These are phyloP conservation scores for Neonectria sp. DNA, from an alignment of 2,329 filamentous ascomycete genomes.

Conservation along the genomic window DNA sequence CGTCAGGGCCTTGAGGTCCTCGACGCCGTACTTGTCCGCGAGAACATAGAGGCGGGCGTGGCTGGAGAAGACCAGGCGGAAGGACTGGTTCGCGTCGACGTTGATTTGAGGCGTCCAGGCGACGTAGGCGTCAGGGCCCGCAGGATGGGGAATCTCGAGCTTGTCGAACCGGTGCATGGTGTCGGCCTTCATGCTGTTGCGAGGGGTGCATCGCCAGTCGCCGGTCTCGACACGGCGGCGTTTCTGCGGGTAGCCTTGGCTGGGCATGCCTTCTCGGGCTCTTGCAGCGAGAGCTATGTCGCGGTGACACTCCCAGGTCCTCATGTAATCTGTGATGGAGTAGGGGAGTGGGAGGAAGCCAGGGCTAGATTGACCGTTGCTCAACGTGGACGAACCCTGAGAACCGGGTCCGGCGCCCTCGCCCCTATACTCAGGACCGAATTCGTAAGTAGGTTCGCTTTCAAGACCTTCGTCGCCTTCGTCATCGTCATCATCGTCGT, in stretches of 20 bases:
- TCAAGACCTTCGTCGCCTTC: slow-evolving; percentile 1
- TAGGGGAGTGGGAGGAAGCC: slow-evolving; percentile 17
- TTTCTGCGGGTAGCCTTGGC: slow-evolving; percentile 8
- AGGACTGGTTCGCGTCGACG: slow-evolving; percentile 16
- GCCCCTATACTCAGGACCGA: too few relatives aligned
- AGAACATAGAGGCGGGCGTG: slow-evolving; percentile 45
- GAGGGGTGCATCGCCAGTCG: background rate
- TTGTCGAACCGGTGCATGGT: slow-evolving; percentile 33
- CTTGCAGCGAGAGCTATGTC: background rate
- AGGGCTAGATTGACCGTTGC: slow-evolving; percentile 3
- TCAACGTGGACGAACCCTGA: slow-evolving; percentile 29
- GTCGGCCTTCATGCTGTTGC: slow-evolving; percentile 30
- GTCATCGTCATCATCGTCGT: slow-evolving; percentile 12
- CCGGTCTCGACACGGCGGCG: slow-evolving; percentile 10
- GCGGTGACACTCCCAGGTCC: slow-evolving; percentile 15
- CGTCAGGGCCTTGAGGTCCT: slow-evolving; percentile 33
- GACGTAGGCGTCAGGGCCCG: background rate
- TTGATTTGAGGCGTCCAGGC: slow-evolving; percentile 7
- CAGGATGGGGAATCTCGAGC: background rate
- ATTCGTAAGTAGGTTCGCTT: too few relatives aligned
- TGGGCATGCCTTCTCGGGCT: background rate
- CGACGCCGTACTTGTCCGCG: slow-evolving; percentile 45
- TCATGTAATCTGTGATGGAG: slow-evolving; percentile 31
- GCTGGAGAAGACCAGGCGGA: slow-evolving; percentile 38
- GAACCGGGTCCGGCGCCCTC: background rate